A percentile compares a stretch with the other conserved stretches of the same genome.
phyloP scores from a whole-genome alignment of 1,139 yeast genomes.

The Suhomyces atakaporum region DNA sequence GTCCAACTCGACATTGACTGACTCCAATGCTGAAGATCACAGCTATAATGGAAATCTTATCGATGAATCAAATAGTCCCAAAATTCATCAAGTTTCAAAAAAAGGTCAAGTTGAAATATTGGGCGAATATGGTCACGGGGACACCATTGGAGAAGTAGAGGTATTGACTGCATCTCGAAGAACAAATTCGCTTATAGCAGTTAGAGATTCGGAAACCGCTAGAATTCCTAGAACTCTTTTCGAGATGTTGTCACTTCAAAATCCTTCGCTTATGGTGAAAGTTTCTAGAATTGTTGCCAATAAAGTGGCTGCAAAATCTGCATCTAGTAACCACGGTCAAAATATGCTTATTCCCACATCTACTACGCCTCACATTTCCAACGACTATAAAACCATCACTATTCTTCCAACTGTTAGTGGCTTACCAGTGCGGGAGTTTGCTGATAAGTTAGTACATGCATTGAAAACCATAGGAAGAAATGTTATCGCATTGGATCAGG shows the following conservation, averaged over 20 bases:
- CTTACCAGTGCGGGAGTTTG: slow-evolving; percentile 84
- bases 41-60: slow-evolving; percentile 19
- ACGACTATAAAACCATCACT: slow-evolving; percentile 78
- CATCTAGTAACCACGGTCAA: neutral
- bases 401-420: slow-evolving; percentile 79
- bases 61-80: slow-evolving; percentile 23
- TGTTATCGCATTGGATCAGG: slow-evolving; percentile 79
- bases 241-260: slow-evolving; percentile 78
- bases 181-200: slow-evolving; percentile 75
- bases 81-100: slow-evolving; percentile 7
- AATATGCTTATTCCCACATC: slow-evolving; percentile 24
- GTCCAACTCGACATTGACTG: slow-evolving; percentile 10
- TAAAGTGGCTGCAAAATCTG: slow-evolving; percentile 43
- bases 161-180: slow-evolving; percentile 84
- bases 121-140: slow-evolving; percentile 92
- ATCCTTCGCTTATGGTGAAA: slow-evolving; percentile 89
- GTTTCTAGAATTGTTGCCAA: slow-evolving; percentile 87
- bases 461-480: slow-evolving; percentile 71
- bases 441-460: slow-evolving; percentile 67
- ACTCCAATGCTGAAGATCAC: slow-evolving; percentile 15
- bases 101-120: slow-evolving; percentile 41
- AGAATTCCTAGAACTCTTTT: slow-evolving; percentile 88
- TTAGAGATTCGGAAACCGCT: slow-evolving; percentile 91
- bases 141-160: slow-evolving; percentile 92
- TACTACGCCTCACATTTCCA: slow-evolving; percentile 34